phyloP scores from a whole-genome alignment of 2,329 filamentous ascomycete genomes.

The Alternaria arborescens region DNA sequence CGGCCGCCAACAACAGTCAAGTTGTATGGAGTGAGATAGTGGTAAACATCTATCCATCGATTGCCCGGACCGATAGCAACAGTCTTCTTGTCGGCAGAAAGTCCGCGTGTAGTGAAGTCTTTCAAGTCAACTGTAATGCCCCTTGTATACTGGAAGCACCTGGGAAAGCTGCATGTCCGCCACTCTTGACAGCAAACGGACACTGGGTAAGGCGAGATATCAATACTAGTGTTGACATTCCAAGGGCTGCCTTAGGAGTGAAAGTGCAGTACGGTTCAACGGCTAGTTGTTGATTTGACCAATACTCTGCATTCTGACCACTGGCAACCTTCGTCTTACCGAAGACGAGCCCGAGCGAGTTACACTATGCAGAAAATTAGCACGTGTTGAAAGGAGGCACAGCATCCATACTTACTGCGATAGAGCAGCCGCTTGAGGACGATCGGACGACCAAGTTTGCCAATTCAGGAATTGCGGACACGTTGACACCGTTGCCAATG shows the following conservation, averaged over 20 bases:
- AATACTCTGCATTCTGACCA: background rate
- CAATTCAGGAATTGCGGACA: background rate
- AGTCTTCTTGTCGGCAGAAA: too few species aligned
- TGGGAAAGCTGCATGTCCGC: background rate
- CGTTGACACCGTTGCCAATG: background rate
- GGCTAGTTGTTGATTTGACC: background rate
- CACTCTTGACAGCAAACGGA: background rate
- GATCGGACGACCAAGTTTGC: background rate
- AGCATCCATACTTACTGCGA: background rate
- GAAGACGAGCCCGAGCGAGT: background rate
- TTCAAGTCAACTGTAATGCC: background rate
- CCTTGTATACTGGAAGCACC: background rate
- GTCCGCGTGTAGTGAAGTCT: background rate
- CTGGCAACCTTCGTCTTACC: background rate
- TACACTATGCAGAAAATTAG: background rate
- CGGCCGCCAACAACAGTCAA: too few species aligned
- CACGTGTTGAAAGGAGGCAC: fast-evolving
- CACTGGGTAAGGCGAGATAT: background rate
- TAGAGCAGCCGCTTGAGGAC: background rate
- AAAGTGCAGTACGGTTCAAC: background rate
- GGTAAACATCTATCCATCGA: too few species aligned
- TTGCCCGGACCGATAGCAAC: too few species aligned
- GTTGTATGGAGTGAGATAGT: too few species aligned
- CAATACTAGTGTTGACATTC: background rate
- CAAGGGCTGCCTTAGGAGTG: background rate